Conservation (phyloP, 1,284 basidiomycete species). For the Tilletia horrida region DNA sequence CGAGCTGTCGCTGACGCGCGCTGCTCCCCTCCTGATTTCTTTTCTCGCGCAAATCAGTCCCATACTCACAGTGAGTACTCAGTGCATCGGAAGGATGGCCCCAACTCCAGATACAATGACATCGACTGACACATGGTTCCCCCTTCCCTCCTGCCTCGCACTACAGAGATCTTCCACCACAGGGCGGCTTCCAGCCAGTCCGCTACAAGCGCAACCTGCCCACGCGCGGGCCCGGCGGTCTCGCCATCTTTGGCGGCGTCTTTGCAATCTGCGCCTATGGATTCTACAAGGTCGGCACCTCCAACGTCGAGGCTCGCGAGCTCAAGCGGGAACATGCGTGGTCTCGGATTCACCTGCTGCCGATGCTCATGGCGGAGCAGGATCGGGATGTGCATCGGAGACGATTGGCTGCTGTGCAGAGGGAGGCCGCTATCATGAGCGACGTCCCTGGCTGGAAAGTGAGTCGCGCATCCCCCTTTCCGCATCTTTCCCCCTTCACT, state of each 20-base stretch:
- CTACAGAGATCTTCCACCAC: constrained; percentile 76
- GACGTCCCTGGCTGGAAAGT: constrained; percentile 78
- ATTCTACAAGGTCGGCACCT: constrained; percentile 85
- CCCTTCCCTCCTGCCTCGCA: background rate
- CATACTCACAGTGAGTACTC: constrained; percentile 35
- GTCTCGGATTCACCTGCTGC: constrained; percentile 93
- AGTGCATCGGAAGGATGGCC: background rate
- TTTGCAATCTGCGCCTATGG: constrained; percentile 82
- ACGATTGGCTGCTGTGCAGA: constrained; percentile 70
- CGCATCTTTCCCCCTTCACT: background rate
- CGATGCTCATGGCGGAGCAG: constrained; percentile 78
- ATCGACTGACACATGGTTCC: too few relatives aligned
- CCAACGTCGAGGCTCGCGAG: constrained; percentile 89
- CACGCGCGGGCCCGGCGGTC: constrained; percentile 81
- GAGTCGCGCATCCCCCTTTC: constrained; percentile 21
- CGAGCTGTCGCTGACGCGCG: background rate
- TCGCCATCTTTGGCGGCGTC: constrained; percentile 79
- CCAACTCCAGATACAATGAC: background rate
- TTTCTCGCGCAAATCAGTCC: constrained; percentile 24
- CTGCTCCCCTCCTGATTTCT: background rate
- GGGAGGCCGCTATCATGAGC: constrained; percentile 93
- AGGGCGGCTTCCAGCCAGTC: constrained; percentile 86
- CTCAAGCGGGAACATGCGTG: constrained; percentile 87
- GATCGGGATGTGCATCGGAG: constrained; percentile 87
- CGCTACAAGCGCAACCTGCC: constrained; percentile 96